Conservation (phyloP, 148 eudicot species). For the Cornus florida region DNA sequence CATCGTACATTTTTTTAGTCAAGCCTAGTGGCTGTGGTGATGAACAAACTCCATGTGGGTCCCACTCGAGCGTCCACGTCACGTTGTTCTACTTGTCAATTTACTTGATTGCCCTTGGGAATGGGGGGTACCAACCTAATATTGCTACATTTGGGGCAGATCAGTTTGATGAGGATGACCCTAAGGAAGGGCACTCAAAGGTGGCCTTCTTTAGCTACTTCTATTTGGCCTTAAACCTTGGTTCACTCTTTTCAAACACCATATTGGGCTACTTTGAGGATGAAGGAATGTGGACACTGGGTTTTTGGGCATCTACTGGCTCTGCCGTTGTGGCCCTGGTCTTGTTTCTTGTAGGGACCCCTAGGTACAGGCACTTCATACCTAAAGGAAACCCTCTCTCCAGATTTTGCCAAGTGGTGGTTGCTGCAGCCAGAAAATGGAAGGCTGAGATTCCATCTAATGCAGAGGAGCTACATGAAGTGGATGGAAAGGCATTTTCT, state of each 20-base stretch:
- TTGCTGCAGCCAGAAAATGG: conserved; percentile 54
- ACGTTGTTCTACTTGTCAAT: conserved; percentile 52
- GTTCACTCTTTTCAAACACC: conserved; percentile 73
- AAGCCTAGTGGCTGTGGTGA: conserved; percentile 67
- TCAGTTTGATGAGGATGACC: conserved; percentile 65
- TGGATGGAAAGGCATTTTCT: conserved; percentile 33
- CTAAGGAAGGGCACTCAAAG: conserved; percentile 53
- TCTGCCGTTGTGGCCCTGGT: conserved; percentile 43
- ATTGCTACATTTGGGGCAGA: conserved; percentile 83
- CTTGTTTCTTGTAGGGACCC: conserved; percentile 57
- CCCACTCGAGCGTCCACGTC: conserved; percentile 36
- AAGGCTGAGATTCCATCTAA: conserved; percentile 29
- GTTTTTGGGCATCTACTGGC: conserved; percentile 64
- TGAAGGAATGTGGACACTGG: conserved; percentile 59
- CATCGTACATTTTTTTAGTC: conserved; percentile 60
- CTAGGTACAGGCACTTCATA: conserved; percentile 55
- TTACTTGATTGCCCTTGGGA: conserved; percentile 68
- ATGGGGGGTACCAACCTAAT: conserved; percentile 83
- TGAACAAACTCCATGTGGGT: conserved; percentile 39
- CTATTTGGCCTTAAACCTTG: conserved; percentile 68
- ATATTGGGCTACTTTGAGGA: conserved; percentile 67
- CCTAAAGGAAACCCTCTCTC: conserved; percentile 62
- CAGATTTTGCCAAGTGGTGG: conserved; percentile 55
- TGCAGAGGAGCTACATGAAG: conserved; percentile 46
- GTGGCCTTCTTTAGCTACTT: conserved; percentile 74